These are phyloP conservation scores for Parathielavia appendiculata DNA, from an alignment of 495 filamentous ascomycete species.

Conservation along the genomic window DNA sequence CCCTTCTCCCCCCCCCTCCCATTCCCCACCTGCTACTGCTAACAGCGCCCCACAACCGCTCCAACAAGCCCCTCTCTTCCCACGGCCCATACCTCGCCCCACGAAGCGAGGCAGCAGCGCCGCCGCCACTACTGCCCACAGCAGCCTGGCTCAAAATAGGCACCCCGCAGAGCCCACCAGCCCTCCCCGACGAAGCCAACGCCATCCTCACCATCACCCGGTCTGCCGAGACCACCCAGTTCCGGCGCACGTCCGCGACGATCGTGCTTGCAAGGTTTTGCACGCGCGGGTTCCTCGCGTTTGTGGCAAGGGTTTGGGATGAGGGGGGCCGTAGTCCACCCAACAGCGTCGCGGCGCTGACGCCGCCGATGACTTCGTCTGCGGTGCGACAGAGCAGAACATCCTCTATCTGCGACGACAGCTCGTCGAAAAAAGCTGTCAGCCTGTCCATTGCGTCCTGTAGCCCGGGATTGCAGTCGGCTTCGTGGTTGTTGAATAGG, in stretches of 20 bases:
- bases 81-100: conserved; percentile 28
- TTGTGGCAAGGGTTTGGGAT: not conserved
- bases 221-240: conserved; percentile 33
- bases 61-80: conserved; percentile 21
- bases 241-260: conserved; percentile 34
- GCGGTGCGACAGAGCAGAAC: not conserved
- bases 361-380: not conserved
- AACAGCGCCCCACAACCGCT: conserved; percentile 19
- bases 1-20: not conserved
- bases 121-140: not conserved
- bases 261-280: conserved; percentile 35
- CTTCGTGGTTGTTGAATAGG: conserved; percentile 11
- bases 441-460: conserved; percentile 1
- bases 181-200: conserved; percentile 15
- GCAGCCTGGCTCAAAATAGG: not conserved
- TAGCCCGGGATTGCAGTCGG: not conserved
- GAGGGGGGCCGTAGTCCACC: no score
- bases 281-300: conserved; percentile 15
- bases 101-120: conserved; percentile 11
- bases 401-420: not conserved
- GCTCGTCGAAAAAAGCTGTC: not conserved
- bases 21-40: conserved; percentile 27
- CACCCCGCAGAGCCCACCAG: not conserved
- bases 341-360: no score
- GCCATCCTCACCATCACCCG: conserved; percentile 34